Percentiles rank a stretch among this genome's conserved stretches.
These are phyloP conservation scores for Salix brachista DNA, from an alignment of 345 rosid species.

Conservation along the genomic window DNA sequence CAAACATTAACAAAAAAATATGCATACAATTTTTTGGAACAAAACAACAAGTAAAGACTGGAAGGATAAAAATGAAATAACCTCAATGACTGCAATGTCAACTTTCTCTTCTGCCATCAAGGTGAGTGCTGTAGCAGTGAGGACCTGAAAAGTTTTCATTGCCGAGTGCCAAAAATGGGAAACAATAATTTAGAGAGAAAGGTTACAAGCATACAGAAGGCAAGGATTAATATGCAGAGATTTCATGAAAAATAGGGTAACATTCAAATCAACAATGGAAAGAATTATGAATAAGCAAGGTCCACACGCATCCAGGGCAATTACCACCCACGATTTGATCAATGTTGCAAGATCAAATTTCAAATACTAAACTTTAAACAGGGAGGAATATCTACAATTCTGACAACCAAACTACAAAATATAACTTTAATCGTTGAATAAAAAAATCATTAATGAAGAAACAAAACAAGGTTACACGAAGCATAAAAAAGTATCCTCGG, in stretches of 20 bases:
- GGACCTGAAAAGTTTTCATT: slow-evolving; percentile 46
- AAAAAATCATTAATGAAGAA: too few species aligned
- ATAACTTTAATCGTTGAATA: not conserved
- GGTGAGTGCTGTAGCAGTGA: slow-evolving; percentile 73
- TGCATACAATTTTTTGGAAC: not conserved
- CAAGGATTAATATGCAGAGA: not conserved
- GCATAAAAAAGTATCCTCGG: too few species aligned
- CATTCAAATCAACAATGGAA: not conserved
- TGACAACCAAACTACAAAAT: not conserved
- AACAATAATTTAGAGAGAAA: not conserved
- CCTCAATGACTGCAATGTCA: slow-evolving; percentile 89
- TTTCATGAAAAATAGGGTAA: not conserved
- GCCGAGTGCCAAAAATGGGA: not conserved
- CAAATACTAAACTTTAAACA: not conserved
- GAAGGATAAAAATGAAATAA: slow-evolving; percentile 1
- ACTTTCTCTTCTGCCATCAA: slow-evolving; percentile 65
- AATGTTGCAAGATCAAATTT: not conserved
- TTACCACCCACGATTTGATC: not conserved
- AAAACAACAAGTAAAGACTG: not conserved
- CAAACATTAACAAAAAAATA: not conserved
- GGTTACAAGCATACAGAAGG: not conserved
- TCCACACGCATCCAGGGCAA: not conserved
- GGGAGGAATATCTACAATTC: not conserved
- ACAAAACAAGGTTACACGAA: too few species aligned
- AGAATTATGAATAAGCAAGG: not conserved